Conservation (phyloP, 1,284 basidiomycete genomes). For the Naganishia albida region DNA sequence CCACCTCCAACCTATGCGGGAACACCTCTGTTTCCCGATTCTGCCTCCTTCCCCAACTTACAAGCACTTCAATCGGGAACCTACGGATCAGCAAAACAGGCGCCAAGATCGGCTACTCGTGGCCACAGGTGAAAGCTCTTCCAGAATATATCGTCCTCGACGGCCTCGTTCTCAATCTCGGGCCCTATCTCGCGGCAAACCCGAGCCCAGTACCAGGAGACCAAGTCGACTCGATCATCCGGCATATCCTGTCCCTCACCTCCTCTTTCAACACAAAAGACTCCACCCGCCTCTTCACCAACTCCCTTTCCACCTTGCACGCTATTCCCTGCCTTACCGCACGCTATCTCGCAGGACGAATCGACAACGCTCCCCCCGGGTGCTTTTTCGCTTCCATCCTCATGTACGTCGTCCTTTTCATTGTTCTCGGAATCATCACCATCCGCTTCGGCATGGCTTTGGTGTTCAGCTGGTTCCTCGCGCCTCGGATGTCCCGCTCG, state of each 20-base stretch:
- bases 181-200: slow-evolving; percentile 78
- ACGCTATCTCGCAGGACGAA: slow-evolving; percentile 88
- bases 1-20: slow-evolving; percentile 71
- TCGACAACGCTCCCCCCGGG: slow-evolving; percentile 90
- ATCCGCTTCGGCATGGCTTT: slow-evolving; percentile 95
- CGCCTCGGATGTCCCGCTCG: slow-evolving; percentile 71
- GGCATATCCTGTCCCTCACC: slow-evolving; percentile 65
- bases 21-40: slow-evolving; percentile 40
- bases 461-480: slow-evolving; percentile 94
- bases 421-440: slow-evolving; percentile 87
- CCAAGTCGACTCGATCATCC: slow-evolving; percentile 78
- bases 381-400: slow-evolving; percentile 90
- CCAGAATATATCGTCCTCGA: slow-evolving; percentile 82
- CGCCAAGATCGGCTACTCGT: slow-evolving; percentile 77
- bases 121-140: slow-evolving; percentile 73
- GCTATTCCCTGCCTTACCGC: slow-evolving; percentile 77
- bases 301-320: slow-evolving; percentile 64
- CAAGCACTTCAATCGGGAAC: slow-evolving; percentile 61
- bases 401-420: slow-evolving; percentile 85
- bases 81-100: slow-evolving; percentile 68
- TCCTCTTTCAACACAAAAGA: slow-evolving; percentile 71
- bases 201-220: slow-evolving; percentile 70
- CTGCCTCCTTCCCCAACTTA: slow-evolving; percentile 67
- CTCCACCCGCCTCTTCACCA: slow-evolving; percentile 81
- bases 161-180: slow-evolving; percentile 90